Evolutionary conservation across 495 filamentous ascomycete genomes (phyloP).

Genomic region (Penicillium waksmanii): DNA sequence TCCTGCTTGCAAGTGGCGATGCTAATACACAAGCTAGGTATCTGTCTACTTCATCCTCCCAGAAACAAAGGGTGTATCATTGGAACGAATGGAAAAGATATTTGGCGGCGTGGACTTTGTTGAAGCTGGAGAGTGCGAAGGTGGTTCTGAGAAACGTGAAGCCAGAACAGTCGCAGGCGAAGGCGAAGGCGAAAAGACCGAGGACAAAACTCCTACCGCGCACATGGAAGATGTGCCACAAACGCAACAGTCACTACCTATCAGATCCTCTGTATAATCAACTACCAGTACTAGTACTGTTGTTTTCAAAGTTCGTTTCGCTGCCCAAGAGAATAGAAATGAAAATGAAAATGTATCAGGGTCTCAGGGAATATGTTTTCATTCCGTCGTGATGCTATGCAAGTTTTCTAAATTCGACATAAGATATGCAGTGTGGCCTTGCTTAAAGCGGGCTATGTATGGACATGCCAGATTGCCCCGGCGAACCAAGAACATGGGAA

Average conservation of each 20-base stretch:
- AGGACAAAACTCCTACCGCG: neutral
- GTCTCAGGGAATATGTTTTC: neutral
- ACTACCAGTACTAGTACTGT: neutral
- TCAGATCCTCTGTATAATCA: neutral
- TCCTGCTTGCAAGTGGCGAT: too few species aligned
- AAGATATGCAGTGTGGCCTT: slow-evolving; percentile 19
- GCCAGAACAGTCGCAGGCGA: slow-evolving; percentile 23
- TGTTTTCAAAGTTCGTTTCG: too few species aligned
- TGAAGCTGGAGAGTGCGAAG: slow-evolving; percentile 33
- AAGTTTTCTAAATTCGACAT: slow-evolving; percentile 12
- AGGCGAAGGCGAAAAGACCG: slow-evolving; percentile 7
- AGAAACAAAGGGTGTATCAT: slow-evolving; percentile 25
- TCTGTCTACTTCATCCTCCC: slow-evolving; percentile 42
- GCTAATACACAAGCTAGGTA: slow-evolving; percentile 20
- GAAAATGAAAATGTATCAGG: too few species aligned
- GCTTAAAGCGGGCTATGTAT: slow-evolving; percentile 10
- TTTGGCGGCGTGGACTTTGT: slow-evolving; percentile 43
- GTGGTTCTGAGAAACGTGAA: slow-evolving; percentile 20
- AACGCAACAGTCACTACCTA: neutral
- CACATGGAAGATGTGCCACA: slow-evolving; percentile 14
- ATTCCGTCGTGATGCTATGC: slow-evolving; percentile 22
- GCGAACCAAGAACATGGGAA: neutral
- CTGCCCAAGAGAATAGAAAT: too few species aligned
- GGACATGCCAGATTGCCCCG: neutral
- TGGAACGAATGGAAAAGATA: slow-evolving; percentile 44